Evolutionary conservation across 75 land plant species (phyloP).

Genomic region (Sequoia sempervirens): DNA sequence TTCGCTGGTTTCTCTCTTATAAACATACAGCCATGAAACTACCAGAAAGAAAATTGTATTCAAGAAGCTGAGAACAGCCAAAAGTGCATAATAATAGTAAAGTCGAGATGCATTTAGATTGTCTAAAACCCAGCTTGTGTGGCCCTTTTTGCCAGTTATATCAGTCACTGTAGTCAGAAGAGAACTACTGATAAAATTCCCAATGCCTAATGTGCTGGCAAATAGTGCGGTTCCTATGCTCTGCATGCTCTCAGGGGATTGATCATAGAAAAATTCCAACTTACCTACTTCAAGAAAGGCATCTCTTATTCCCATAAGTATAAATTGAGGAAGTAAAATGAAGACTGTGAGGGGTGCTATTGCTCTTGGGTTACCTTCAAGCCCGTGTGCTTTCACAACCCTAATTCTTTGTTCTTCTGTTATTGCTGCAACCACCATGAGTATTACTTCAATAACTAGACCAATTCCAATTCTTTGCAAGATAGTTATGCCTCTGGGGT

Average conservation of each 20-base stretch:
- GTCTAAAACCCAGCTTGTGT: too few species aligned
- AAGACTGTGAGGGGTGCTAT: too few species aligned
- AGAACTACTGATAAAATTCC: background rate
- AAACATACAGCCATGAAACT: constrained; percentile 50
- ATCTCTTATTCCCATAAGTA: too few species aligned
- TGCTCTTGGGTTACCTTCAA: constrained; percentile 17
- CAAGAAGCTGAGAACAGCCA: constrained; percentile 45
- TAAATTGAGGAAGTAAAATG: too few species aligned
- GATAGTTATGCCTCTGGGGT: constrained; percentile 45
- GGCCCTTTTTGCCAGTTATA: background rate
- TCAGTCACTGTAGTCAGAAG: background rate
- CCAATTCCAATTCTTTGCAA: constrained; percentile 62
- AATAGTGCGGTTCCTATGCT: too few species aligned
- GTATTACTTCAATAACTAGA: constrained; percentile 23
- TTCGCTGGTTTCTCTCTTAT: constrained; percentile 34
- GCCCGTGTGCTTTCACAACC: constrained; percentile 20
- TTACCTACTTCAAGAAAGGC: too few species aligned
- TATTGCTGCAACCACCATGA: constrained; percentile 38
- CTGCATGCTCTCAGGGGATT: too few species aligned
- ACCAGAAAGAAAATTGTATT: constrained; percentile 53
- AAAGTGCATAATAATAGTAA: constrained; percentile 74
- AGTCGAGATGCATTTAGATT: constrained; percentile 58
- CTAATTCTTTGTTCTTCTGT: constrained; percentile 25
- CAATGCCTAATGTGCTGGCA: constrained; percentile 61
- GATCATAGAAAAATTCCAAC: too few species aligned